phyloP scores from a whole-genome alignment of 768 basidiomycete species.

The Tephrocybe sp. region DNA sequence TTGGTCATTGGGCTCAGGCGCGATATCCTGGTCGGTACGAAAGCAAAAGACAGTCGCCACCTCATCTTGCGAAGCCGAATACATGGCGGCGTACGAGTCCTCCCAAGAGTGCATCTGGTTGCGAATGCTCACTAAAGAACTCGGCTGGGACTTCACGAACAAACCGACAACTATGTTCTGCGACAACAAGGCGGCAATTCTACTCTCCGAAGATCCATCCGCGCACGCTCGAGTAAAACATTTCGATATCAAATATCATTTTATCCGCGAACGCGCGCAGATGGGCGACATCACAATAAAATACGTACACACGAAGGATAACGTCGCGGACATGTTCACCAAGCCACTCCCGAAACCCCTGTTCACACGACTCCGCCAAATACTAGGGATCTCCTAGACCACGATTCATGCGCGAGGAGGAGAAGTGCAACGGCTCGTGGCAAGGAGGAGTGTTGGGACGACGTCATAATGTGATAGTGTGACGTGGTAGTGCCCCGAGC shows the following conservation, averaged over 20 bases:
- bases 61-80: constrained; percentile 27
- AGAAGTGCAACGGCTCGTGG: neutral
- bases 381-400: neutral
- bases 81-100: neutral
- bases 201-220: constrained; percentile 27
- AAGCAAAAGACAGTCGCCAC: constrained; percentile 8
- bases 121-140: neutral
- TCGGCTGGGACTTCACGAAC: constrained; percentile 5
- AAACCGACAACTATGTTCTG: constrained; percentile 12
- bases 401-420: constrained; percentile 1
- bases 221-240: neutral
- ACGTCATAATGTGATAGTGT: too few relatives aligned
- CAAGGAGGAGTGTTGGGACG: neutral
- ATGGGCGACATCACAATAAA: neutral
- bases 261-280: neutral
- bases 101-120: neutral
- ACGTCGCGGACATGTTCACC: constrained; percentile 1
- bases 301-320: neutral
- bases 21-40: constrained; percentile 13
- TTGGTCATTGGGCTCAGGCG: constrained; percentile 17
- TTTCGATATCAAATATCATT: neutral
- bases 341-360: neutral
- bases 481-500: too few relatives aligned
- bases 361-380: neutral
- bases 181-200: constrained; percentile 35